Evolutionary conservation across 441 rosid genomes (phyloP).

Genomic region (Hypseocharis bilobata): DNA sequence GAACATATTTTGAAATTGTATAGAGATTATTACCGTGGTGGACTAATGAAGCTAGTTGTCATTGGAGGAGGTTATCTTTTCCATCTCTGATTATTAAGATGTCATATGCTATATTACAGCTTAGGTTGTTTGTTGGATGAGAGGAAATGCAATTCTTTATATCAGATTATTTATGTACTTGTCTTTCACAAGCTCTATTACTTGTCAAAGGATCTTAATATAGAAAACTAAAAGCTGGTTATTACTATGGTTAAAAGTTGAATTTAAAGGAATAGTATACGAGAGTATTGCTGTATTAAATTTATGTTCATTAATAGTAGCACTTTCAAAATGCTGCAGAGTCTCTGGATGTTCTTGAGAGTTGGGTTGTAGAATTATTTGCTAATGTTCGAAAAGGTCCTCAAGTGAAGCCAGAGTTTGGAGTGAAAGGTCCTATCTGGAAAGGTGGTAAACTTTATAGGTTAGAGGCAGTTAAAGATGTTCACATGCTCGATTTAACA

Average conservation of each 20-base stretch:
- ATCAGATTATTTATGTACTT: neutral
- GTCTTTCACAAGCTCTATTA: neutral
- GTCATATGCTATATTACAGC: neutral
- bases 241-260: too few relatives aligned
- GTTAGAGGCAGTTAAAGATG: slow-evolving; percentile 84
- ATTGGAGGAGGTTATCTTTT: slow-evolving; percentile 78
- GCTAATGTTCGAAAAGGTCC: slow-evolving; percentile 56
- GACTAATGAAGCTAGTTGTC: slow-evolving; percentile 85
- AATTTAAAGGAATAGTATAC: slow-evolving; percentile 7
- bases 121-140: neutral
- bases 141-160: slow-evolving; percentile 5
- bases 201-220: neutral
- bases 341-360: slow-evolving; percentile 72
- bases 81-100: slow-evolving; percentile 16
- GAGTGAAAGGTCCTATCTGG: slow-evolving; percentile 67
- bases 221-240: too few relatives aligned
- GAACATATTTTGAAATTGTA: slow-evolving; percentile 61
- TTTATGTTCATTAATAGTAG: neutral
- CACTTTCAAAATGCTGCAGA: slow-evolving; percentile 41
- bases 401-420: slow-evolving; percentile 45
- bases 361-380: slow-evolving; percentile 80
- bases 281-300: neutral
- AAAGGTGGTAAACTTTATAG: slow-evolving; percentile 63
- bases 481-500: slow-evolving; percentile 67
- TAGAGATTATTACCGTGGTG: slow-evolving; percentile 66